These are phyloP conservation scores for Iodosphaeria phyllophila DNA, from an alignment of 2,329 filamentous ascomycete genomes.

Conservation along the genomic window DNA sequence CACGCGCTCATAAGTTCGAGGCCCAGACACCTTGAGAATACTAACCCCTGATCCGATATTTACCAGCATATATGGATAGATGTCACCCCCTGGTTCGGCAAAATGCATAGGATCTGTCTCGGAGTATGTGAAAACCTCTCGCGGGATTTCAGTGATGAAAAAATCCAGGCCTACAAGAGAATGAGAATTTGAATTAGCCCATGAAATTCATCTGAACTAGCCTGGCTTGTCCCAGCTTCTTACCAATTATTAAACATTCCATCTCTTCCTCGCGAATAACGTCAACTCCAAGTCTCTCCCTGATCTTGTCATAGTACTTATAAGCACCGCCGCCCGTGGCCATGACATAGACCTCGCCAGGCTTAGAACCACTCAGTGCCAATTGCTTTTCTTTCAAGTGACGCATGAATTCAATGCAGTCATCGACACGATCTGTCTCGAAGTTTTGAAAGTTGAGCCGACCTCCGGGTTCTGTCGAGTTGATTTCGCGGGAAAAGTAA, in stretches of 20 bases:
- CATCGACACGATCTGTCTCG: slow-evolving; percentile 85
- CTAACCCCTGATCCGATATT: slow-evolving; percentile 96
- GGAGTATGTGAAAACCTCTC: slow-evolving; percentile 93
- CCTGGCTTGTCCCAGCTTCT: too few relatives aligned
- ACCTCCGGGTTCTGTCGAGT: slow-evolving; percentile 64
- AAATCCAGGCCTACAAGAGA: slow-evolving; percentile 62
- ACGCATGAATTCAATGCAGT: slow-evolving; percentile 83
- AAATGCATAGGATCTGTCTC: slow-evolving; percentile 85
- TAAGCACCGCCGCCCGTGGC: slow-evolving; percentile 91
- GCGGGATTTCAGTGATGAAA: slow-evolving; percentile 94
- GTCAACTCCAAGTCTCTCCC: slow-evolving; percentile 65
- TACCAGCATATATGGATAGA: slow-evolving; percentile 92
- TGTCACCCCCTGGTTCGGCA: slow-evolving; percentile 53
- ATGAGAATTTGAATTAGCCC: too few relatives aligned
- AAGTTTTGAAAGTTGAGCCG: slow-evolving; percentile 91
- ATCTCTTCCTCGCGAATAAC: slow-evolving; percentile 93
- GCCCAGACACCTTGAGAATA: slow-evolving; percentile 92
- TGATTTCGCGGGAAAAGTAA: slow-evolving; percentile 82
- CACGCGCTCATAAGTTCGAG: slow-evolving; percentile 71
- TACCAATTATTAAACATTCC: slow-evolving; percentile 92
- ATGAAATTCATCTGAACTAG: too few relatives aligned
- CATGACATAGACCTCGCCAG: slow-evolving; percentile 71
- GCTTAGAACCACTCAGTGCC: slow-evolving; percentile 51
- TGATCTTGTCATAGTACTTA: slow-evolving; percentile 90
- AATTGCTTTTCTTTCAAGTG: slow-evolving; percentile 70